Conservation (phyloP, 352 stramenopile genomes). For the Phytophthora cajani region DNA sequence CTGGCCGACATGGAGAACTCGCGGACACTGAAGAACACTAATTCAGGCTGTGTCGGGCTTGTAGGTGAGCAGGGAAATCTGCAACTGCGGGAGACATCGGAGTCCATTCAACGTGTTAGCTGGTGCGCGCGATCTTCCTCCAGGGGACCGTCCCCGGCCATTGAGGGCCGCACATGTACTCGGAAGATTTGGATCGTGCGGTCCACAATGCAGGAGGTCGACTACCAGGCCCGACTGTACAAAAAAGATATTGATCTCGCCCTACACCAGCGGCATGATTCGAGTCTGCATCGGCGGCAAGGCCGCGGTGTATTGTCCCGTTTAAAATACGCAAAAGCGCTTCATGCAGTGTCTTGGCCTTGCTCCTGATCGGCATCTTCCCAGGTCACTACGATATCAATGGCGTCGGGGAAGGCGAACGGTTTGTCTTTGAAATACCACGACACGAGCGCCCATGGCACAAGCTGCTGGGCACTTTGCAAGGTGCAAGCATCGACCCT, state of each 20-base stretch:
- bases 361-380: conserved; percentile 6
- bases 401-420: conserved; percentile 31
- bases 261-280: neutral
- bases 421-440: conserved; percentile 37
- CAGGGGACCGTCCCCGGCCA: neutral
- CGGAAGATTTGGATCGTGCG: neutral
- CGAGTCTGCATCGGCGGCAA: neutral
- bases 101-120: neutral
- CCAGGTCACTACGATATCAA: conserved; percentile 28
- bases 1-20: conserved; percentile 1
- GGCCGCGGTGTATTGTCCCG: neutral
- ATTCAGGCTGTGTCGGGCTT: neutral
- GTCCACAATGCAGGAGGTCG: neutral
- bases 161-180: neutral
- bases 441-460: conserved; percentile 31
- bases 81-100: neutral
- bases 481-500: conserved; percentile 2
- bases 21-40: neutral
- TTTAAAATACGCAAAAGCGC: neutral
- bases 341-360: no score
- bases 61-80: neutral
- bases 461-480: conserved; percentile 17
- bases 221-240: neutral
- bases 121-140: neutral
- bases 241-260: neutral